Evolutionary conservation across 1,139 yeast genomes (phyloP).

Genomic region (Maudiozyma humilis): DNA sequence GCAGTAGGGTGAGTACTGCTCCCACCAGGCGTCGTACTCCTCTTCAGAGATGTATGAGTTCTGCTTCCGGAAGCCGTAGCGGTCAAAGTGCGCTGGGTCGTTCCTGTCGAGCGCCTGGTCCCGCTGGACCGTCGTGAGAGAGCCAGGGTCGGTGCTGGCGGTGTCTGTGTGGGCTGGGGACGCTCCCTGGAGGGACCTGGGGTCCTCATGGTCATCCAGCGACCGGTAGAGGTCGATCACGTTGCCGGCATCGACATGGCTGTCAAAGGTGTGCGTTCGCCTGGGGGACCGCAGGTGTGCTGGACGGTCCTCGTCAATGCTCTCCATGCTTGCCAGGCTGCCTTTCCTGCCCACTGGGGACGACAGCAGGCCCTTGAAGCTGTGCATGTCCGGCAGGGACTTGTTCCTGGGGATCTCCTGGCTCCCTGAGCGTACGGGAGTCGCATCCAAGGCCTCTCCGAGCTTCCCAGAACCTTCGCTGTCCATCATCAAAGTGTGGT

Average conservation of each 20-base stretch:
- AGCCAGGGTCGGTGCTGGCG: not conserved
- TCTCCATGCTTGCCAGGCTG: too few species aligned
- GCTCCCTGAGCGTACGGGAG: not conserved
- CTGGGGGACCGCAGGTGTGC: not conserved
- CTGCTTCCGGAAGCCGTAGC: constrained; percentile 78
- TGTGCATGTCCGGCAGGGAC: constrained; percentile 4
- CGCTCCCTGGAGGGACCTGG: not conserved
- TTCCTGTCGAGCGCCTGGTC: constrained; percentile 5
- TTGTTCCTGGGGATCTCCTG: constrained; percentile 1
- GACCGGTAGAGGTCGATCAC: constrained; percentile 1
- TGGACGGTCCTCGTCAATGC: not conserved
- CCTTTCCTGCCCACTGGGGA: too few species aligned
- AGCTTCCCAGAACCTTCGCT: not conserved
- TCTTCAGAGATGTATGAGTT: constrained; percentile 42
- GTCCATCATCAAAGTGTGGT: not conserved
- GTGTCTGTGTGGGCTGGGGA: not conserved
- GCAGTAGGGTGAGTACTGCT: constrained; percentile 53
- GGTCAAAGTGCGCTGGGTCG: constrained; percentile 40
- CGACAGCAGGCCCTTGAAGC: constrained; percentile 1
- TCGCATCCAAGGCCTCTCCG: not conserved
- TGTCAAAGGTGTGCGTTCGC: not conserved
- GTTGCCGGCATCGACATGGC: not conserved
- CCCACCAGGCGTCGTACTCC: constrained; percentile 73
- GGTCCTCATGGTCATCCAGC: constrained; percentile 1
- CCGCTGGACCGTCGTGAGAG: constrained; percentile 8